Evolutionary conservation across 345 rosid species (phyloP).

Genomic region (Laguncularia racemosa): DNA sequence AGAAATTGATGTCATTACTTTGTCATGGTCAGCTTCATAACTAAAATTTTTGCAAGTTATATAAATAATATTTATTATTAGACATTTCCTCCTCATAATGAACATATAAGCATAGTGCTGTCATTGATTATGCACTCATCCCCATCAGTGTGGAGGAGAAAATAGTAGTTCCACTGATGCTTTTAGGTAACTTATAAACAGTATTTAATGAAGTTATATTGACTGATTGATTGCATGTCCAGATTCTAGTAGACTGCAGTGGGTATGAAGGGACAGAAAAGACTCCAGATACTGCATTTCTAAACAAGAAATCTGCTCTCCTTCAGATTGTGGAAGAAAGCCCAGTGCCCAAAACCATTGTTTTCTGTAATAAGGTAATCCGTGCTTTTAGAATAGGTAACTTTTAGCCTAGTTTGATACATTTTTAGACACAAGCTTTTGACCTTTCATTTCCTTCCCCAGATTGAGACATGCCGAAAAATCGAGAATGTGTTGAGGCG

Average conservation of each 20-base stretch:
- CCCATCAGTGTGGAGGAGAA: too few species aligned
- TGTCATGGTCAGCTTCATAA: too few species aligned
- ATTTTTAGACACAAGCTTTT: not conserved
- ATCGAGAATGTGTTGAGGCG: conserved; percentile 83
- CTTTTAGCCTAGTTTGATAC: not conserved
- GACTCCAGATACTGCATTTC: conserved; percentile 65
- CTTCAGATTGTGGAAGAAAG: conserved; percentile 53
- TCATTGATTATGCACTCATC: too few species aligned
- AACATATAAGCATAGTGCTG: too few species aligned
- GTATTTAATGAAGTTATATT: not conserved
- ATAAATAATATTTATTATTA: too few species aligned
- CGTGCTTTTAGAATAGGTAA: not conserved
- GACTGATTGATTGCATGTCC: conserved; percentile 8
- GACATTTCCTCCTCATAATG: too few species aligned
- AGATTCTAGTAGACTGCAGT: conserved; percentile 90
- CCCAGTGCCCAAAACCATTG: conserved; percentile 64
- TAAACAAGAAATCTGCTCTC: conserved; percentile 75
- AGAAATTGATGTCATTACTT: too few species aligned
- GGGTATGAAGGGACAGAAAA: conserved; percentile 61
- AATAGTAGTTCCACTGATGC: too few species aligned
- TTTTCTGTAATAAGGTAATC: conserved; percentile 83
- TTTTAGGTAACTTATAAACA: too few species aligned
- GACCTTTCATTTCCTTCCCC: conserved; percentile 9
- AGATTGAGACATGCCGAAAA: conserved; percentile 97
- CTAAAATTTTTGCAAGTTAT: too few species aligned